Conservation (phyloP, 331 rosid genomes). For the Malus hybrid region DNA sequence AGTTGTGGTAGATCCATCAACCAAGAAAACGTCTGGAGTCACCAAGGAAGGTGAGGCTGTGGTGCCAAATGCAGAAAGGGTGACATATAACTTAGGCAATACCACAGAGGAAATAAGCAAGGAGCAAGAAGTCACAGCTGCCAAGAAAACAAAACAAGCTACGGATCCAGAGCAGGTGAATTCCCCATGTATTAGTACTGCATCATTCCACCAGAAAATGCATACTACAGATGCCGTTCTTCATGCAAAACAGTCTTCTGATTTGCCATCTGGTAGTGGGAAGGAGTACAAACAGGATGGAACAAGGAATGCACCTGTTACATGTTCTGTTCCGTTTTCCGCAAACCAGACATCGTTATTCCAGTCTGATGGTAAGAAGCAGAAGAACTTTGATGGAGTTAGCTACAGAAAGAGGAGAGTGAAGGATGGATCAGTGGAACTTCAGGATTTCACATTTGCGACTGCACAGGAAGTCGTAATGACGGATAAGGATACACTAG, state of each 20-base stretch:
- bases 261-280: conserved; percentile 33
- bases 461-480: conserved; percentile 22
- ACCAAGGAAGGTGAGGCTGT: conserved; percentile 19
- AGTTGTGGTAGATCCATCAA: conserved; percentile 42
- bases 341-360: conserved; percentile 34
- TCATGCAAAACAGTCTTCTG: conserved; percentile 33
- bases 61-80: conserved; percentile 29
- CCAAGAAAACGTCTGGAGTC: conserved; percentile 16
- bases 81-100: conserved; percentile 26
- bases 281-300: conserved; percentile 30
- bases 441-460: conserved; percentile 47
- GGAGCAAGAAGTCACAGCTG: conserved; percentile 29
- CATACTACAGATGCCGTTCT: conserved; percentile 31
- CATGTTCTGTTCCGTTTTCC: conserved; percentile 26
- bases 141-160: conserved; percentile 26
- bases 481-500: neutral
- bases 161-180: conserved; percentile 29
- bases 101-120: conserved; percentile 24
- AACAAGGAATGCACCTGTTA: conserved; percentile 28
- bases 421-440: conserved; percentile 32
- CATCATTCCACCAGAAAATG: conserved; percentile 29
- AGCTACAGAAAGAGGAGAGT: conserved; percentile 36
- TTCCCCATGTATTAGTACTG: conserved; percentile 45
- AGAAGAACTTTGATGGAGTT: conserved; percentile 32
- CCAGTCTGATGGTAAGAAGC: conserved; percentile 32